These are phyloP conservation scores for Avena atlantica DNA, from an alignment of 176 grass and related monocot genomes.

Conservation along the genomic window DNA sequence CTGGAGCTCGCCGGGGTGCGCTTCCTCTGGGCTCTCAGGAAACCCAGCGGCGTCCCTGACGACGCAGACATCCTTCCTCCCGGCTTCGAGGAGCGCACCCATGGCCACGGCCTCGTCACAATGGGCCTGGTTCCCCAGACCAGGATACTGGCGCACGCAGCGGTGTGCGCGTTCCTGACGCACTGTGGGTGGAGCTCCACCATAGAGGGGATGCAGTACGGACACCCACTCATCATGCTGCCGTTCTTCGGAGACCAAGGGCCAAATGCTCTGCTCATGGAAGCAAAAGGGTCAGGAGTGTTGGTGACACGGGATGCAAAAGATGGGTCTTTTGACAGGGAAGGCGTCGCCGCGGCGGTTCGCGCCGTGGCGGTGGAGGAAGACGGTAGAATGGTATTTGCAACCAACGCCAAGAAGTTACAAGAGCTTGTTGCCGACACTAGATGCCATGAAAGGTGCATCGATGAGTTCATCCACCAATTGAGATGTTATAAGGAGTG, in stretches of 20 bases:
- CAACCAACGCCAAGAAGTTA: not conserved
- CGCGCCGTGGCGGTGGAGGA: constrained; percentile 39
- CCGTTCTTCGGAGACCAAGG: constrained; percentile 31
- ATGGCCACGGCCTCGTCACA: constrained; percentile 23
- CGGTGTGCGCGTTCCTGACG: constrained; percentile 49
- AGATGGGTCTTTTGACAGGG: constrained; percentile 27
- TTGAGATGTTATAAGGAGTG: not conserved
- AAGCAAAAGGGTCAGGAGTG: constrained; percentile 19
- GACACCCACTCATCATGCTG: constrained; percentile 50
- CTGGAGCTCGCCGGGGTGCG: not conserved
- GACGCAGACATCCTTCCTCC: not conserved
- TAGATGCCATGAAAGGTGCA: not conserved
- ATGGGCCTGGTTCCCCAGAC: constrained; percentile 48
- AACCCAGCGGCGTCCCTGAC: not conserved
- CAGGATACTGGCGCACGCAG: constrained; percentile 32
- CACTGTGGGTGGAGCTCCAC: constrained; percentile 53
- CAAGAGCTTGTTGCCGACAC: not conserved
- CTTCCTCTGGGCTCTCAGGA: not conserved
- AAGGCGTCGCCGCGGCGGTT: not conserved
- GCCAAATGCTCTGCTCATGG: constrained; percentile 29
- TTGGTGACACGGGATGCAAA: constrained; percentile 34
- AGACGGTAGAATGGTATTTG: not conserved
- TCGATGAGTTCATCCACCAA: not conserved
- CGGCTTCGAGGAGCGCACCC: not conserved
- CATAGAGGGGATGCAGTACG: constrained; percentile 52